phyloP scores from a whole-genome alignment of 352 stramenopile genomes.

The Pythium sukuiense region DNA sequence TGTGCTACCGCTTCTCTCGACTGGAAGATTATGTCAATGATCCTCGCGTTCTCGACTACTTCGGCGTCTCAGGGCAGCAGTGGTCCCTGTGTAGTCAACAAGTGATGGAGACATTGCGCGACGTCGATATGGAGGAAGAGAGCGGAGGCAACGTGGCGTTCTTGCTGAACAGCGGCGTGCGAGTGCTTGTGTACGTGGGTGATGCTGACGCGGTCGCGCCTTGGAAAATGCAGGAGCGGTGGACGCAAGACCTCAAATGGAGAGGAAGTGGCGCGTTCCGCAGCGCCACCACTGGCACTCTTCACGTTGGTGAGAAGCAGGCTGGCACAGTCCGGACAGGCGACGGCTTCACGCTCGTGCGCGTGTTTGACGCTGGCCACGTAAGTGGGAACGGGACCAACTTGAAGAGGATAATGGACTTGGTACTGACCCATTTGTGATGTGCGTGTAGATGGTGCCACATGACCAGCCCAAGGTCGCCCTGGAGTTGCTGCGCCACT shows the following conservation, averaged over 20 bases:
- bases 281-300: slow-evolving; percentile 5
- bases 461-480: slow-evolving; percentile 59
- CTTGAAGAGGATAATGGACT: not conserved
- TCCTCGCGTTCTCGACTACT: slow-evolving; percentile 38
- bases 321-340: slow-evolving; percentile 48
- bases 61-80: slow-evolving; percentile 30
- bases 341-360: slow-evolving; percentile 62
- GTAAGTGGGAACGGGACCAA: slow-evolving; percentile 35
- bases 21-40: slow-evolving; percentile 66
- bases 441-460: slow-evolving; percentile 64
- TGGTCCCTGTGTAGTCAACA: slow-evolving; percentile 56
- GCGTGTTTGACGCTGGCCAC: slow-evolving; percentile 64
- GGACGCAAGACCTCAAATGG: slow-evolving; percentile 60
- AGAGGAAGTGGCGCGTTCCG: slow-evolving; percentile 35
- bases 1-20: slow-evolving; percentile 70
- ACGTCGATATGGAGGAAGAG: slow-evolving; percentile 54
- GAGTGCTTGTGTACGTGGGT: slow-evolving; percentile 69
- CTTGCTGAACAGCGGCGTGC: slow-evolving; percentile 53
- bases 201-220: slow-evolving; percentile 72
- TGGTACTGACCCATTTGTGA: not conserved
- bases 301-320: slow-evolving; percentile 26
- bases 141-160: slow-evolving; percentile 52
- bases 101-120: slow-evolving; percentile 20
- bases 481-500: slow-evolving; percentile 50
- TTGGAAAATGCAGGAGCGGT: slow-evolving; percentile 67